Conservation (phyloP, 108 stramenopile species). For the Nitzschia putrida region DNA sequence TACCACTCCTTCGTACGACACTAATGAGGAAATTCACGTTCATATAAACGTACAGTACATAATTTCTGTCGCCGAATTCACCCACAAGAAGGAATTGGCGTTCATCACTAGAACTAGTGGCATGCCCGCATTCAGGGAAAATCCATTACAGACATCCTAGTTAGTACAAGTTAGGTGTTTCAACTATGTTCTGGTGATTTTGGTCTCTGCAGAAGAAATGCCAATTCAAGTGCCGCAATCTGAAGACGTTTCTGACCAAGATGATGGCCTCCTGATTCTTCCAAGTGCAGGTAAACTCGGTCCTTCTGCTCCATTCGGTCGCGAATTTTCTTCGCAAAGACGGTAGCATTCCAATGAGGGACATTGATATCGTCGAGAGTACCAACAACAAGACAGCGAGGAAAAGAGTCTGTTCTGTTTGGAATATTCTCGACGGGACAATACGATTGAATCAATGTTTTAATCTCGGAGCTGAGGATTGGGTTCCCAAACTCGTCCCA, state of each 20-base stretch:
- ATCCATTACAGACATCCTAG: too few species aligned
- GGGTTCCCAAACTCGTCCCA: conserved; percentile 77
- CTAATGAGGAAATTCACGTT: too few species aligned
- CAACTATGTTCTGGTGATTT: too few species aligned
- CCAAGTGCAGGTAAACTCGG: conserved; percentile 27
- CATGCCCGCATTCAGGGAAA: too few species aligned
- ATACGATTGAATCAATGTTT: conserved; percentile 30
- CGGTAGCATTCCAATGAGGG: conserved; percentile 49
- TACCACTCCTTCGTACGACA: too few species aligned
- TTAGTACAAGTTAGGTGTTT: too few species aligned
- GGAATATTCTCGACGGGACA: conserved; percentile 44
- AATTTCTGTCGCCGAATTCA: too few species aligned
- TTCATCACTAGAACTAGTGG: too few species aligned
- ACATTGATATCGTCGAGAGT: conserved; percentile 49
- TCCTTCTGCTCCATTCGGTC: conserved; percentile 3
- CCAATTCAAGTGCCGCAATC: conserved; percentile 32
- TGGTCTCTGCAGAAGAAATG: conserved; percentile 27
- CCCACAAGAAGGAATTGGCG: too few species aligned
- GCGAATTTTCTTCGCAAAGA: conserved; percentile 43
- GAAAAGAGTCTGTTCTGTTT: background rate
- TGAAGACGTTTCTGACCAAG: conserved; percentile 32
- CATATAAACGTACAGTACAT: too few species aligned
- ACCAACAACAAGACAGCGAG: conserved; percentile 35
- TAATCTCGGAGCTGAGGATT: background rate
- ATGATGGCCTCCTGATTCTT: conserved; percentile 41